These are phyloP conservation scores for Penicillium polonicum DNA, from an alignment of 2,329 filamentous ascomycete species.

Conservation along the genomic window DNA sequence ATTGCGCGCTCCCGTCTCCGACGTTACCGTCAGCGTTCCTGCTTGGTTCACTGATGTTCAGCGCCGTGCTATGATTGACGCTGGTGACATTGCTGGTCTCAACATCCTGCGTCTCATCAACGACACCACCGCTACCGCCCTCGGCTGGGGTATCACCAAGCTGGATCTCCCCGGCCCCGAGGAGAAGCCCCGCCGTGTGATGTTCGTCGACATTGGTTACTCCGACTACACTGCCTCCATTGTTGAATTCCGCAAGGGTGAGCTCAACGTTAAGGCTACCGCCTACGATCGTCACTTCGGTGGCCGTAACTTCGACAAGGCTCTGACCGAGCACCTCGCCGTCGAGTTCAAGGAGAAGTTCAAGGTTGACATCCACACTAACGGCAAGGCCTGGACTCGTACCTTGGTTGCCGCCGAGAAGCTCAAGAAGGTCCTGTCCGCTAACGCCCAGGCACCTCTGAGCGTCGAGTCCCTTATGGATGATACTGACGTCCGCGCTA, in stretches of 20 bases:
- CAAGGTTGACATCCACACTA: slow-evolving; percentile 91
- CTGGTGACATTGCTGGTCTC: slow-evolving; percentile 87
- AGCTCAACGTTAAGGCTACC: slow-evolving; percentile 89
- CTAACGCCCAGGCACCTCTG: slow-evolving; percentile 86
- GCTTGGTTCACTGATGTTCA: slow-evolving; percentile 97
- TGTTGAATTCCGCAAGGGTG: slow-evolving; percentile 95
- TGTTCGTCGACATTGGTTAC: slow-evolving; percentile 93
- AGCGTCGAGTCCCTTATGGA: slow-evolving; percentile 99
- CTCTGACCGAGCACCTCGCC: slow-evolving; percentile 89
- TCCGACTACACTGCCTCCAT: slow-evolving; percentile 93
- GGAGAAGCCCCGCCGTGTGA: slow-evolving; percentile 87
- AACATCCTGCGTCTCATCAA: slow-evolving; percentile 95
- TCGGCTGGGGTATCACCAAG: slow-evolving; percentile 98
- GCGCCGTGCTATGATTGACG: slow-evolving; percentile 84
- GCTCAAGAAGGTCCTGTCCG: slow-evolving; percentile 96
- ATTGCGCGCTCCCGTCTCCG: slow-evolving; percentile 85
- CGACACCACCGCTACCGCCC: slow-evolving; percentile 92
- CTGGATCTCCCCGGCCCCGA: slow-evolving; percentile 83
- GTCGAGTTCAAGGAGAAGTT: slow-evolving; percentile 97
- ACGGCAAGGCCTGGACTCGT: slow-evolving; percentile 85
- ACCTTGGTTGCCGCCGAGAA: slow-evolving; percentile 89
- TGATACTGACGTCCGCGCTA: slow-evolving; percentile 83
- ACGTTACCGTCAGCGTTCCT: slow-evolving; percentile 90
- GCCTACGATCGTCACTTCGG: slow-evolving; percentile 95
- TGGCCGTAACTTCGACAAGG: slow-evolving; percentile 95